Evolutionary conservation across 441 rosid genomes (phyloP).

Genomic region (Capsella rubella): DNA sequence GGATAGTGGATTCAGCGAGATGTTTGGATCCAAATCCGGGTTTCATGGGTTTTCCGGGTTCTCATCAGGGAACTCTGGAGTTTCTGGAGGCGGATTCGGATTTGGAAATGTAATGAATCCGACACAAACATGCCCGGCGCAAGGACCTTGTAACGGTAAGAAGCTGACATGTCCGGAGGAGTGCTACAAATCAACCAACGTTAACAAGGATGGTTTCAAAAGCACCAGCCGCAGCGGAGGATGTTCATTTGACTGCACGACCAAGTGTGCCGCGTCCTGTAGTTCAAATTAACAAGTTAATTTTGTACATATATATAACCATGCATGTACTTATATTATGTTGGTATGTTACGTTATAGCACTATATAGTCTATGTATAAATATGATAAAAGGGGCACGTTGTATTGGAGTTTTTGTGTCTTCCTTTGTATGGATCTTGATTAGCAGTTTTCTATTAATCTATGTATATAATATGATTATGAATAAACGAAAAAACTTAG

Average conservation of each 20-base stretch:
- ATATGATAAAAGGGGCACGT: background rate
- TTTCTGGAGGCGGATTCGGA: background rate
- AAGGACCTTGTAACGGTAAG: slow-evolving; percentile 44
- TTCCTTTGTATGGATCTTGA: slow-evolving; percentile 9
- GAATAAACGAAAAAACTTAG: slow-evolving; percentile 29
- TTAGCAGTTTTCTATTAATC: slow-evolving; percentile 20
- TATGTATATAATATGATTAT: slow-evolving; percentile 16
- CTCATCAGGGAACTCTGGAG: background rate
- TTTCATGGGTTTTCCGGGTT: background rate
- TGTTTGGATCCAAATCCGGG: slow-evolving; percentile 29
- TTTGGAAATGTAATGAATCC: background rate
- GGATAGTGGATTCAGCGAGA: slow-evolving; percentile 17
- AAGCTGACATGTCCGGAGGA: slow-evolving; percentile 25
- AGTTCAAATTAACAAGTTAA: background rate
- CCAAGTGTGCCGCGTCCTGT: slow-evolving; percentile 30
- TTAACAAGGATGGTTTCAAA: slow-evolving; percentile 36
- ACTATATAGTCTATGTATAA: slow-evolving; percentile 12
- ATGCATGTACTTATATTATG: background rate
- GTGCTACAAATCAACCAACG: slow-evolving; percentile 39
- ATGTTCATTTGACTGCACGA: slow-evolving; percentile 39
- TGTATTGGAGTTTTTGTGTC: slow-evolving; percentile 26
- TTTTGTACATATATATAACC: background rate
- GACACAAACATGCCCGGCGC: slow-evolving; percentile 8
- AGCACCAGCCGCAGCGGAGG: slow-evolving; percentile 41
- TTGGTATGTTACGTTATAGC: background rate